A percentile compares a stretch with the other conserved stretches of the same genome.
Conservation (phyloP, 106 monocot species). For the Platanthera guangdongensis region DNA sequence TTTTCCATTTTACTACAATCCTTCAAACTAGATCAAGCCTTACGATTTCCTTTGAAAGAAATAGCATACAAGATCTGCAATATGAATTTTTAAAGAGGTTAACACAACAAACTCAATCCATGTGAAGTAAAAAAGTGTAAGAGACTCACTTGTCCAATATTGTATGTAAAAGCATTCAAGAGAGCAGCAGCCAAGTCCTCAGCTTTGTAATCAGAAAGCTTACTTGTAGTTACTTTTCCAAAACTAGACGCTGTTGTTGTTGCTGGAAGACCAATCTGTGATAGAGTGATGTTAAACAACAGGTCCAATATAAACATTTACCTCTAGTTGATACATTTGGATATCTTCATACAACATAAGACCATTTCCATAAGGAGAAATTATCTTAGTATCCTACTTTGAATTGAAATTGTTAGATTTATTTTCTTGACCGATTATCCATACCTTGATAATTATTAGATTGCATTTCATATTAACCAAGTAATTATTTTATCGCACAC, state of each 20-base stretch:
- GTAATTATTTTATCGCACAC: too few relatives aligned
- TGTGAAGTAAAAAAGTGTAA: neutral
- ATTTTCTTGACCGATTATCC: too few relatives aligned
- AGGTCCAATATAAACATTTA: neutral
- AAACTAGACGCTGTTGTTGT: slow-evolving; percentile 71
- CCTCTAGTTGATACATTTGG: neutral
- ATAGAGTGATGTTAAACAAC: neutral
- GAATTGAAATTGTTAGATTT: too few relatives aligned
- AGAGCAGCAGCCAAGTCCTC: slow-evolving; percentile 80
- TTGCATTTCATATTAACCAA: too few relatives aligned
- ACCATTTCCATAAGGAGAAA: neutral
- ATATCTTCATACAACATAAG: neutral
- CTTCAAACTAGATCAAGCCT: too few relatives aligned
- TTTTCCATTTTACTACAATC: too few relatives aligned
- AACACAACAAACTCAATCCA: neutral
- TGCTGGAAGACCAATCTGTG: slow-evolving; percentile 57
- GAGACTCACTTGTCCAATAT: slow-evolving; percentile 58
- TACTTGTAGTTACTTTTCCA: slow-evolving; percentile 63
- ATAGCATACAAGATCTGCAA: neutral
- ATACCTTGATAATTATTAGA: too few relatives aligned
- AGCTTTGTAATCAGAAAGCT: slow-evolving; percentile 59
- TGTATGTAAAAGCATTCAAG: slow-evolving; percentile 71
- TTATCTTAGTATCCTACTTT: too few relatives aligned
- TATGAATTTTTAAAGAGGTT: neutral
- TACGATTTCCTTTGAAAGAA: neutral